Evolutionary conservation across 148 eudicot genomes (phyloP), one percentile per base, ranked within the genome.

Genomic region (Simmondsia chinensis): DNA sequence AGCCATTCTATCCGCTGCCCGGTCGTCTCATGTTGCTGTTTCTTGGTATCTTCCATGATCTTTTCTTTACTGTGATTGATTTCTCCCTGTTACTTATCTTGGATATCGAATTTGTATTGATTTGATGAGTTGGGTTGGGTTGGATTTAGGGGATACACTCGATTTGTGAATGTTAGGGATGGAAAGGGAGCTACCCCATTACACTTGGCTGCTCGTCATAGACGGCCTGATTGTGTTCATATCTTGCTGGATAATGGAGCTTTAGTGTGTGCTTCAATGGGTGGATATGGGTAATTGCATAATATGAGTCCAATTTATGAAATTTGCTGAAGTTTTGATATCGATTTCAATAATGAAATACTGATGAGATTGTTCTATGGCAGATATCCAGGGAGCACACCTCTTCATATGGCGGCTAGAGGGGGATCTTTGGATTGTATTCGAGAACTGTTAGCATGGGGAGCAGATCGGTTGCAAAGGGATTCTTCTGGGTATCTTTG

Each of bases 141-240:
- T n/a, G n/a, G n/a, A n/a, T n/a, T n/a, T 65, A 91, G 97, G 99
- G 99, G 99, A 48, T 93, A 53, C 59, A 65, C 91, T 32, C 62
- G 84, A 24, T 86, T 86, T 77, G 99, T 93, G 46, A 93, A 93
- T 73, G 75, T 86, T 44, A 93, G 99, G 62, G 99, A 93, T 64
- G 79, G 79, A 23, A 93, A 77, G 68, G 99, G 99, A 23, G 94
- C 88, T 20, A 86, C 99, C 16, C 96, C 99, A 12, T 69, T 91
- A 68, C 99, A 91, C 41, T 69, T 91, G 68, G 99, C 99, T 0
- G 83, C 96, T 20, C 86, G 99, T 63, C 84, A 77, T 58, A 78
- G 77, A 36, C 73, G 77, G 53, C 71, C 99, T 0, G 71, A 74
- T 30, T 91, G 96, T 57, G 89, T 86, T 48, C 96, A 82, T 71